A percentile compares a stretch with the other conserved stretches of the same genome.
Conservation (phyloP, 2,329 filamentous ascomycete species). For the Juglanconis oblonga region DNA sequence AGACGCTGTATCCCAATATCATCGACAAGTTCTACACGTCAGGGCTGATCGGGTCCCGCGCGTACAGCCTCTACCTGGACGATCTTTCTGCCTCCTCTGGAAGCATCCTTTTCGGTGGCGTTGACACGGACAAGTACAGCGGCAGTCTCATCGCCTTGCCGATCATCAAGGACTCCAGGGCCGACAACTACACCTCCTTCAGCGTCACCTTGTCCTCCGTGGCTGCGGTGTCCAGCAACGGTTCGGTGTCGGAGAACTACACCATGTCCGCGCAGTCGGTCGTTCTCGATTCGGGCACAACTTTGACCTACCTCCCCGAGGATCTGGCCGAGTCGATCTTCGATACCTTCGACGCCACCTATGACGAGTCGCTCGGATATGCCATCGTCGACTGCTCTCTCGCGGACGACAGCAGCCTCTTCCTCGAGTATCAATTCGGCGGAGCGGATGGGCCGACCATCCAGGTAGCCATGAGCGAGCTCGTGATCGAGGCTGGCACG, state of each 20-base stretch:
- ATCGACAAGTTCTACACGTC: constrained; percentile 62
- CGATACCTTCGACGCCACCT: constrained; percentile 31
- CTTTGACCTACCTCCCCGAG: constrained; percentile 61
- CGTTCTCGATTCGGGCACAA: constrained; percentile 65
- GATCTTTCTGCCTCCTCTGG: constrained; percentile 55
- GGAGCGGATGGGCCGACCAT: constrained; percentile 35
- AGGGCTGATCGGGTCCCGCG: constrained; percentile 58
- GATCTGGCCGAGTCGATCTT: constrained; percentile 40
- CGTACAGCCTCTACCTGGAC: constrained; percentile 66
- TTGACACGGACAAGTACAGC: constrained; percentile 65
- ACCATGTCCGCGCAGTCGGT: constrained; percentile 32
- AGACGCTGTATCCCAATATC: constrained; percentile 51
- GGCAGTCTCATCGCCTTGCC: constrained; percentile 55
- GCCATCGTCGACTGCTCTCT: constrained; percentile 40
- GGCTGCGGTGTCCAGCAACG: constrained; percentile 37
- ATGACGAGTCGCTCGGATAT: constrained; percentile 28
- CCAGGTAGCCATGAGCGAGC: constrained; percentile 31
- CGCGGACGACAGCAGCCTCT: constrained; percentile 37
- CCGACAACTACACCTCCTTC: constrained; percentile 37
- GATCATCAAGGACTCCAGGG: constrained; percentile 45
- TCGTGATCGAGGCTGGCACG: constrained; percentile 39
- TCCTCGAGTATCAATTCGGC: constrained; percentile 15
- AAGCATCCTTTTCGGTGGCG: constrained; percentile 67
- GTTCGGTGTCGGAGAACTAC: constrained; percentile 27
- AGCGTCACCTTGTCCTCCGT: constrained; percentile 35